Percentiles rank a stretch among this genome's conserved stretches.
Evolutionary conservation across 2,329 filamentous ascomycete species (phyloP).

Genomic region (Xylariomycetidae sp.): DNA sequence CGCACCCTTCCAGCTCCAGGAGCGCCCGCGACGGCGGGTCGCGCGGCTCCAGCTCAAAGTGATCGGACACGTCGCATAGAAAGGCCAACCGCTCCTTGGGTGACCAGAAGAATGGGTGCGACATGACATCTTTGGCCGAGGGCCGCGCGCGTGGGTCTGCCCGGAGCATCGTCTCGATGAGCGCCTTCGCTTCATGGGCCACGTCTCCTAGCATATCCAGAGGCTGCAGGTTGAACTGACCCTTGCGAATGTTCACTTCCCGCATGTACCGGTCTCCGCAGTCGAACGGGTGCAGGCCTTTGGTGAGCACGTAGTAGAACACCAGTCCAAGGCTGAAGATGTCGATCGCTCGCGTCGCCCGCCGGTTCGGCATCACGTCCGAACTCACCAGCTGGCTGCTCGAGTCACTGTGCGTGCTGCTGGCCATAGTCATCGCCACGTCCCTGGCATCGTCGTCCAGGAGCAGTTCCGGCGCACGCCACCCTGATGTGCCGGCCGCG

Average conservation of each 20-base stretch:
- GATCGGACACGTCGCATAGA: conserved; percentile 92
- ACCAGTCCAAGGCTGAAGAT: conserved; percentile 96
- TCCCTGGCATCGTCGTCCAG: conserved; percentile 66
- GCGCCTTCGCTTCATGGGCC: conserved; percentile 77
- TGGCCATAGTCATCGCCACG: conserved; percentile 33
- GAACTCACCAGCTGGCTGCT: conserved; percentile 54
- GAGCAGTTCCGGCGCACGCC: conserved; percentile 91
- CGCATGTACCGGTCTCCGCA: conserved; percentile 92
- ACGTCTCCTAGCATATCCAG: conserved; percentile 76
- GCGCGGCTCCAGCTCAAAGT: conserved; percentile 87
- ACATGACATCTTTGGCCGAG: conserved; percentile 36
- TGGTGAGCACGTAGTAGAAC: conserved; percentile 98
- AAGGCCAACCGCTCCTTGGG: conserved; percentile 84
- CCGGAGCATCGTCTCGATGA: conserved; percentile 76
- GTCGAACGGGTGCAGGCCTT: conserved; percentile 88
- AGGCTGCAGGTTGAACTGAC: conserved; percentile 64
- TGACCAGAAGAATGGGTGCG: conserved; percentile 96
- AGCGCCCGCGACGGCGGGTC: conserved; percentile 72
- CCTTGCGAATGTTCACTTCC: conserved; percentile 95
- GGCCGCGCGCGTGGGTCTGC: conserved; percentile 54
- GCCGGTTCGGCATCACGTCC: conserved; percentile 58
- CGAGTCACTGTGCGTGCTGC: conserved; percentile 55
- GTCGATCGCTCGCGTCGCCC: conserved; percentile 91
- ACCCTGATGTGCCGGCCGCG: conserved; percentile 87
- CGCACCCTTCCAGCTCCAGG: conserved; percentile 49